Base-by-base conservation (phyloP, 2,329 filamentous ascomycete genomes). In the Ceratocystis colombiana region DNA sequence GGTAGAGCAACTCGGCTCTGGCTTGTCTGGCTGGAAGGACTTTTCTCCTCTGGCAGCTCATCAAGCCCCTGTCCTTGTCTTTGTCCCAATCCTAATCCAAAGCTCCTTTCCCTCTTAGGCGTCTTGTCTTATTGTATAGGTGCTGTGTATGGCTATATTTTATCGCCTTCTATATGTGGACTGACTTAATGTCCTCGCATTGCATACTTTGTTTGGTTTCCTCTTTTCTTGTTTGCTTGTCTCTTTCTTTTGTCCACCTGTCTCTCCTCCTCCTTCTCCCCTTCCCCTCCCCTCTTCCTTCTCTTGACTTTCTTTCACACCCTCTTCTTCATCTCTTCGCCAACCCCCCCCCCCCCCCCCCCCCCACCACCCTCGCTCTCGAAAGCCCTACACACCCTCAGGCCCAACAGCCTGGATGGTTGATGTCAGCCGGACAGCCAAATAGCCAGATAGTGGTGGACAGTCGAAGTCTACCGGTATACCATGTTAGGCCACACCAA, bases 211-310 rank as follows among this genome's bases (percentile, higher is more conserved):
- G 28, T 48, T 48, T 48, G 7, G 12, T 48, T 63, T 48, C 25
- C 61, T 63, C 41, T 48, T 63, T 46, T 48, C 20, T 46, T 17
- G 44, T 63, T 63, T 46, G 8, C 28, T 50, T 63, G 22, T 63
- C 46, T 46, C 41, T 20, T 17, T 5, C 46, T 57, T 55, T 64
- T 41, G 62, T 25, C 8, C 28, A n/a, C 41, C 53, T 53, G 62
- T 63, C 41, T 63, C 30, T 63, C 41, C 37, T 62, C 46, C 37
- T 62, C 25, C 55, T 59, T 3, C 53, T 59, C n/a, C 53, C 53
- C 25, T 25, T 59, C 20, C 10, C 33, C 33, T 59, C 53, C 53
- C 53, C 33, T 33, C 53, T 59, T 28, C 15, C 57, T 37, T 37
- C 33, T 37, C 33, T 37, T 37, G 8, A 12, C 33, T 12, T 37